A percentile compares a stretch with the other conserved stretches of the same genome.
phyloP scores from a whole-genome alignment of 441 rosid genomes.

The Adansonia rubrostipa region DNA sequence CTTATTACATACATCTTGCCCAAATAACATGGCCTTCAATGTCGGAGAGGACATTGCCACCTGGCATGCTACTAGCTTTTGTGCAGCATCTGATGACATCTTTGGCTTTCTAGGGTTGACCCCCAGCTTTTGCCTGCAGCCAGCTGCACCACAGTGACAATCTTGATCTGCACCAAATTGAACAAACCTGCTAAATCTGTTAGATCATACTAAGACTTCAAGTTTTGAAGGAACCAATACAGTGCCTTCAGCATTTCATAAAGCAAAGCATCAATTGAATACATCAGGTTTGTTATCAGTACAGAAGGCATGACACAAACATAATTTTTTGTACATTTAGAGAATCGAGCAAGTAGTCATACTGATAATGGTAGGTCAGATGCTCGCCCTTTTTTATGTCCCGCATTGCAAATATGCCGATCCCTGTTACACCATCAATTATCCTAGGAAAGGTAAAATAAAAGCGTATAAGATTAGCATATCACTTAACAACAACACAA shows the following conservation, averaged over 20 bases:
- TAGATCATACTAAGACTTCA: constrained; percentile 44
- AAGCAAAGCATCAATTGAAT: background rate
- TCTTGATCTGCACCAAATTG: constrained; percentile 99
- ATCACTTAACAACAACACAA: constrained; percentile 12
- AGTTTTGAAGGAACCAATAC: background rate
- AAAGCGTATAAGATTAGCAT: constrained; percentile 25
- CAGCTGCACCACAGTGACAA: constrained; percentile 86
- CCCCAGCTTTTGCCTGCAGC: constrained; percentile 88
- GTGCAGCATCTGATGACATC: constrained; percentile 60
- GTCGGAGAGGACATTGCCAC: constrained; percentile 61
- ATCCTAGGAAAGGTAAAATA: constrained; percentile 54
- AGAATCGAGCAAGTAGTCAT: constrained; percentile 42
- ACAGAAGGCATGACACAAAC: background rate
- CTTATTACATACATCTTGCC: constrained; percentile 49
- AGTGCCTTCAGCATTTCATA: constrained; percentile 9
- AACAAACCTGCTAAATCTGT: constrained; percentile 86
- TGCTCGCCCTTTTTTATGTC: constrained; percentile 88
- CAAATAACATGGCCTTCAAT: constrained; percentile 48
- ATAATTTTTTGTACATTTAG: constrained; percentile 4
- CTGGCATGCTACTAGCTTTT: constrained; percentile 67
- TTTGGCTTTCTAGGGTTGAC: constrained; percentile 89
- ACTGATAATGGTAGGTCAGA: constrained; percentile 98
- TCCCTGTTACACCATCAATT: constrained; percentile 96
- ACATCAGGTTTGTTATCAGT: constrained; percentile 12
- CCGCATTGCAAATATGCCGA: constrained; percentile 93